These are phyloP conservation scores for Alternaria angustiovoidea DNA, from an alignment of 2,329 filamentous ascomycete genomes.

Conservation along the genomic window DNA sequence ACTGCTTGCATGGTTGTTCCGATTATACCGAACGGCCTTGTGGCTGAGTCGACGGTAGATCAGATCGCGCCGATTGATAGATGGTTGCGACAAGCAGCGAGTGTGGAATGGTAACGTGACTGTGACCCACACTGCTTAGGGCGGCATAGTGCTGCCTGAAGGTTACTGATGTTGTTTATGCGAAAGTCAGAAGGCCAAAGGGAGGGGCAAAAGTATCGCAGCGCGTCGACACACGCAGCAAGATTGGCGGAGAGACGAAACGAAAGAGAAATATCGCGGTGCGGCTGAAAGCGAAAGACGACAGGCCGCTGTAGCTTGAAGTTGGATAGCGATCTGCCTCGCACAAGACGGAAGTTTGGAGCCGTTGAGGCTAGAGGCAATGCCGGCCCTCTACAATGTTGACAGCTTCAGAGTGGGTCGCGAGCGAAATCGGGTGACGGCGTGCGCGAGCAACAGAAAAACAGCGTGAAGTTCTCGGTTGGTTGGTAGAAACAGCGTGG, in stretches of 20 bases:
- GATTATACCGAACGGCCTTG: conserved; percentile 22
- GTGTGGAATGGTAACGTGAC: conserved; percentile 42
- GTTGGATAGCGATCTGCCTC: conserved; percentile 45
- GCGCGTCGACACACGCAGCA: conserved; percentile 23
- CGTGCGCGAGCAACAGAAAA: conserved; percentile 32
- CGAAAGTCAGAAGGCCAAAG: conserved; percentile 25
- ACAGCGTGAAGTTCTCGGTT: conserved; percentile 24
- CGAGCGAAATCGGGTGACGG: conserved; percentile 30
- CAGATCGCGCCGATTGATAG: conserved; percentile 15
- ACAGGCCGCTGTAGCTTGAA: conserved; percentile 37
- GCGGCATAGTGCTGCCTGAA: conserved; percentile 47
- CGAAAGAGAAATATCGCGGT: conserved; percentile 34
- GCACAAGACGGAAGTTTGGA: conserved; percentile 35
- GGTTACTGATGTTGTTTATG: conserved; percentile 26
- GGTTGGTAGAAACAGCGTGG: conserved; percentile 34
- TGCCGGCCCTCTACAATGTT: conserved; percentile 39
- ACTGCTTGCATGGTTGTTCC: conserved; percentile 40
- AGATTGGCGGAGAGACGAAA: conserved; percentile 23
- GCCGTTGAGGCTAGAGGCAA: conserved; percentile 44
- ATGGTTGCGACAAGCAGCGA: conserved; percentile 16
- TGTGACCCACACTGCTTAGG: conserved; percentile 34
- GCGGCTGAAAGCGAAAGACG: conserved; percentile 31
- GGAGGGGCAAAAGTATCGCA: conserved; percentile 21
- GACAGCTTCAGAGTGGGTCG: conserved; percentile 36
- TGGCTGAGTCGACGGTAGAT: conserved; percentile 33